Percentiles rank a stretch among this genome's conserved stretches.
Conservation (phyloP, 306 rosid species). For the Acacia acuminata region DNA sequence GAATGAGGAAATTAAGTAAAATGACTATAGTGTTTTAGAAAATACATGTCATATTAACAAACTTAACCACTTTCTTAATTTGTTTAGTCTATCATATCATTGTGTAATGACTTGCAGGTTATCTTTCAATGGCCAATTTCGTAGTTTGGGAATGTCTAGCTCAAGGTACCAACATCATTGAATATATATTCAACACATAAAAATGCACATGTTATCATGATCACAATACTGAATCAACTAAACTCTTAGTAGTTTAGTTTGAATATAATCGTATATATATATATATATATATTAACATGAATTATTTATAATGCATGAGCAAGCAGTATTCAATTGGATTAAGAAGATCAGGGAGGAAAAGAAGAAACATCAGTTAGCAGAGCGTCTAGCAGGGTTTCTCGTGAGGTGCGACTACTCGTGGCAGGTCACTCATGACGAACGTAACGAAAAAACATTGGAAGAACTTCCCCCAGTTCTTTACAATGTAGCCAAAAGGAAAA, state of each 20-base stretch:
- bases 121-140: constrained; percentile 29
- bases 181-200: no score
- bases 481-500: no score
- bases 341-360: not conserved
- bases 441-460: not conserved
- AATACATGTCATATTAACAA: no score
- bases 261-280: not conserved
- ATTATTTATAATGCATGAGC: not conserved
- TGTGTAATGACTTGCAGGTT: constrained; percentile 5
- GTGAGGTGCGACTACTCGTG: constrained; percentile 12
- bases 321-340: not conserved
- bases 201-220: not conserved
- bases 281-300: not conserved
- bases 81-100: not conserved
- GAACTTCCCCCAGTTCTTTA: not conserved
- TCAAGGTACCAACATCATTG: constrained; percentile 5
- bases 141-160: constrained; percentile 24
- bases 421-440: not conserved
- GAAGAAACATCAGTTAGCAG: constrained; percentile 2
- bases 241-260: not conserved
- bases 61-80: no score
- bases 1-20: no score
- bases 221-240: not conserved
- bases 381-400: not conserved
- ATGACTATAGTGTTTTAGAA: no score